phyloP scores from a whole-genome alignment of 1,284 basidiomycete species.

The Ceratobasidium sp. region DNA sequence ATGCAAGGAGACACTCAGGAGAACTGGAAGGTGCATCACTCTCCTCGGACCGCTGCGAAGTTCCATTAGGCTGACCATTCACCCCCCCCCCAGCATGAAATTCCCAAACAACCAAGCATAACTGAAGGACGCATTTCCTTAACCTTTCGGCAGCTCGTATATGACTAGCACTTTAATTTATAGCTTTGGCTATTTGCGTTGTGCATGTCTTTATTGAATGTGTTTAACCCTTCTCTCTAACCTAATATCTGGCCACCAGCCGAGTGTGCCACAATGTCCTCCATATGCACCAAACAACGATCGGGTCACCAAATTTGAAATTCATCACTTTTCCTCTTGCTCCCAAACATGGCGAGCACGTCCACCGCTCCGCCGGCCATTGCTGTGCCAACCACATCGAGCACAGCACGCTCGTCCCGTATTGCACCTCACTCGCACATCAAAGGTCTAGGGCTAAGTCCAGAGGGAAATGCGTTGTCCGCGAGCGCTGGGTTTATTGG shows the following conservation, averaged over 20 bases:
- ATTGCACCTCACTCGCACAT: slow-evolving; percentile 94
- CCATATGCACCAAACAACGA: slow-evolving; percentile 3
- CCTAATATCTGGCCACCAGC: not conserved
- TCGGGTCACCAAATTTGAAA: slow-evolving; percentile 13
- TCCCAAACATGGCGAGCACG: slow-evolving; percentile 24
- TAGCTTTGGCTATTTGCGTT: not conserved
- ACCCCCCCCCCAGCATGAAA: slow-evolving; percentile 53
- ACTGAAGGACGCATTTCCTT: slow-evolving; percentile 55
- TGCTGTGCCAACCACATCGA: slow-evolving; percentile 20
- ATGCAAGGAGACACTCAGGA: slow-evolving; percentile 62
- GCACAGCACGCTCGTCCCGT: slow-evolving; percentile 66
- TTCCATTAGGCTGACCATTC: not conserved
- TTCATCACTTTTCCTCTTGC: slow-evolving; percentile 10
- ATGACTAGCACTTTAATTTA: not conserved
- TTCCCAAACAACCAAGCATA: slow-evolving; percentile 55
- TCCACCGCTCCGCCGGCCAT: slow-evolving; percentile 21
- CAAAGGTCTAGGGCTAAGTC: slow-evolving; percentile 89
- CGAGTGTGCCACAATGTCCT: too few relatives aligned
- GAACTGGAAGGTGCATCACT: slow-evolving; percentile 57
- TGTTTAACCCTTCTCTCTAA: not conserved
- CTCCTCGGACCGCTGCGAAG: slow-evolving; percentile 6
- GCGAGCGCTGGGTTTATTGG: slow-evolving; percentile 90
- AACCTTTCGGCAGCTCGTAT: slow-evolving; percentile 54
- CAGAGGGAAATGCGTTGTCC: slow-evolving; percentile 76
- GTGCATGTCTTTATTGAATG: not conserved